Base-by-base conservation (phyloP, 768 basidiomycete genomes). In the Rhodotorula babjevae region DNA sequence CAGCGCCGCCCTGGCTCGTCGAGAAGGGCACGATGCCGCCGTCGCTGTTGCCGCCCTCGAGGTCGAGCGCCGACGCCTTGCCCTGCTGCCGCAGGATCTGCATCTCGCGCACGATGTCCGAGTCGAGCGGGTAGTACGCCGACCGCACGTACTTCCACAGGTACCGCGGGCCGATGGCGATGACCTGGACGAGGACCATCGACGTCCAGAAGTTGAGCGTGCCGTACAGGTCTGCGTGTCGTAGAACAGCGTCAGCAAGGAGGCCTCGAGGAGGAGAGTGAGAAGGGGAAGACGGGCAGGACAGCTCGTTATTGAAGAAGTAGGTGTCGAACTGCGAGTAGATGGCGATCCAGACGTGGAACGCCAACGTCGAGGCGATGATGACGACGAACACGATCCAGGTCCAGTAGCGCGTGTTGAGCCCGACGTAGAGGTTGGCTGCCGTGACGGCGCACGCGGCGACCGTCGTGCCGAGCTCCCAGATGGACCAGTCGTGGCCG, bases 391-490 rank as follows among this genome's bases (percentile, higher is more conserved):
- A 71, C 56, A 77, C 75, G 69, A 81, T 66, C 42, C 78, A 73
- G 12, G 87, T 92, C 84, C 79, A 96, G 88, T 95, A 95, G 74
- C 89, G 84, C 25, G 89, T 93, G 80, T 90, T 94, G 73, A 96
- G 80, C 27, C 93, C 93, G 74, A 98, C 91, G 78, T 89, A 96
- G 61, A 87, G 84, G 79, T 96, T 97, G 7, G 93, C 94, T 7
- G 90, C 84, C 61, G 93, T 85, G 74, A 97, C 92, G 6, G 92
- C 93, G 40, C 90, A 85, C 36, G 91, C 89, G 9, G 90, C 89
- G 19, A 93, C 88, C 0, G 93, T 94, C 10, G 95, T 96, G 29
- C 95, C 95, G 76, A 94, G 90, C 80, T 96, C 94, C 52, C 89
- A 84, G 16, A 94, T 81, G 77, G 83, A 88, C 42, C 92, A 93